phyloP scores from a whole-genome alignment of 2,329 filamentous ascomycete genomes.

The Phialophora verrucosa region DNA sequence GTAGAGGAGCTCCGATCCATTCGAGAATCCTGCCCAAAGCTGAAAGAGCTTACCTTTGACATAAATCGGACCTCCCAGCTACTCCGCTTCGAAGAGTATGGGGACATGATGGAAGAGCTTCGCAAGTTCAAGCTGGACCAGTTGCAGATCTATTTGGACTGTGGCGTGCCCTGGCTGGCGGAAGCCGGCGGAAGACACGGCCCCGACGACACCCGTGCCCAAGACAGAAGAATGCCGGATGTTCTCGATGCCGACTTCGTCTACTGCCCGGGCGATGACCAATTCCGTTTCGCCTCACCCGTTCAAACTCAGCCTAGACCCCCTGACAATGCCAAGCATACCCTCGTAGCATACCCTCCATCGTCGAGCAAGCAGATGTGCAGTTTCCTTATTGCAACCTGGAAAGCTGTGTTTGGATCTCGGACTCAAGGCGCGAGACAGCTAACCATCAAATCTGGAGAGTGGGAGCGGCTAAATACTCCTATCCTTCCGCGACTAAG shows the following conservation, averaged over 20 bases:
- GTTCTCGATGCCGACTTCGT: not conserved
- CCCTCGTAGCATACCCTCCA: conserved; percentile 15
- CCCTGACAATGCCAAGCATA: not conserved
- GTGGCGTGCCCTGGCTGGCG: conserved; percentile 18
- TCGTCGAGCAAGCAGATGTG: conserved; percentile 21
- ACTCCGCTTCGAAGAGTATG: conserved; percentile 23
- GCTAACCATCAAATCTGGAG: conserved; percentile 36
- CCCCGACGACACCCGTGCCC: not conserved
- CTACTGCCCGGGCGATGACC: conserved; percentile 15
- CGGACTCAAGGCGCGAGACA: conserved; percentile 21
- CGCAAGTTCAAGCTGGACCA: conserved; percentile 26
- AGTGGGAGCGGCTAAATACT: conserved; percentile 31
- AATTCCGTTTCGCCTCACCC: not conserved
- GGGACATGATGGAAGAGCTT: conserved; percentile 26
- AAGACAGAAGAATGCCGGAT: conserved; percentile 4
- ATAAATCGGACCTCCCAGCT: conserved; percentile 21
- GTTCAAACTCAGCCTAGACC: not conserved
- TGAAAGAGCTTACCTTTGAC: conserved; percentile 33
- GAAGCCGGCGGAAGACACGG: not conserved
- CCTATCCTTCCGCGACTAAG: not conserved
- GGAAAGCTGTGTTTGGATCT: conserved; percentile 33
- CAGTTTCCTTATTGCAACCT: conserved; percentile 20
- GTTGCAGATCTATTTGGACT: conserved; percentile 36
- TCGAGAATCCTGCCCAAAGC: conserved; percentile 24
- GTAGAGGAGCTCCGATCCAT: conserved; percentile 26